phyloP scores from a whole-genome alignment of 2,329 filamentous ascomycete genomes.

The Trichocomaceae sp. region DNA sequence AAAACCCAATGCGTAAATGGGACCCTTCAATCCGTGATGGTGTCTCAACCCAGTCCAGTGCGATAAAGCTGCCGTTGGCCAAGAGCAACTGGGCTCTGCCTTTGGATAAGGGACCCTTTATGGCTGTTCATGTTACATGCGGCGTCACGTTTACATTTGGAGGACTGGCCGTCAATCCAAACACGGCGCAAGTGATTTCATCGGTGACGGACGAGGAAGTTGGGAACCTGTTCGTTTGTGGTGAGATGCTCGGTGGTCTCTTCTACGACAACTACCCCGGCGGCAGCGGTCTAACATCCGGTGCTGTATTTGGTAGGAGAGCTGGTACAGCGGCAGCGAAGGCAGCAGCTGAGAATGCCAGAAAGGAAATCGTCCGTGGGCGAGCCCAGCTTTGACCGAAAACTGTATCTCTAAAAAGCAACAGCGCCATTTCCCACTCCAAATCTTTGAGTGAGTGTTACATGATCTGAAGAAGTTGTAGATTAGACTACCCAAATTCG shows the following conservation, averaged over 20 bases:
- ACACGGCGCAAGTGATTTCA: constrained; percentile 49
- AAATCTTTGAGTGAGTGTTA: neutral
- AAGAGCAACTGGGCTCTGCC: constrained; percentile 64
- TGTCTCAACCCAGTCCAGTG: constrained; percentile 52
- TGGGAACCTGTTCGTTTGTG: constrained; percentile 53
- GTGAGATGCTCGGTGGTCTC: constrained; percentile 61
- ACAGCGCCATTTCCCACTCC: neutral
- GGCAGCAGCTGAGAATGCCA: neutral
- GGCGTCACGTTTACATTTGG: constrained; percentile 66
- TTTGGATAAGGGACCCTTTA: constrained; percentile 51
- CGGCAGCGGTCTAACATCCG: constrained; percentile 56
- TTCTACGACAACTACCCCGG: constrained; percentile 60
- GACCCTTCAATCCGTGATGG: constrained; percentile 58
- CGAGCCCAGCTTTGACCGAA: neutral
- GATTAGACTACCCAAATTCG: neutral
- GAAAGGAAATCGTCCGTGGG: neutral
- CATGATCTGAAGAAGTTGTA: neutral
- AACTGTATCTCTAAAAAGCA: neutral
- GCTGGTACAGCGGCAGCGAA: constrained; percentile 34
- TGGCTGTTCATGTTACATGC: constrained; percentile 58
- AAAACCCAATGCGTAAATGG: constrained; percentile 44
- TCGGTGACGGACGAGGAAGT: constrained; percentile 42
- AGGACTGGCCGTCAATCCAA: constrained; percentile 51
- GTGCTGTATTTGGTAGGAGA: constrained; percentile 48
- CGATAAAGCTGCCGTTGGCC: constrained; percentile 39